Evolutionary conservation across 2,329 filamentous ascomycete genomes (phyloP), one percentile per base, ranked within the genome.

Genomic region (Hypoxylon sp.): DNA sequence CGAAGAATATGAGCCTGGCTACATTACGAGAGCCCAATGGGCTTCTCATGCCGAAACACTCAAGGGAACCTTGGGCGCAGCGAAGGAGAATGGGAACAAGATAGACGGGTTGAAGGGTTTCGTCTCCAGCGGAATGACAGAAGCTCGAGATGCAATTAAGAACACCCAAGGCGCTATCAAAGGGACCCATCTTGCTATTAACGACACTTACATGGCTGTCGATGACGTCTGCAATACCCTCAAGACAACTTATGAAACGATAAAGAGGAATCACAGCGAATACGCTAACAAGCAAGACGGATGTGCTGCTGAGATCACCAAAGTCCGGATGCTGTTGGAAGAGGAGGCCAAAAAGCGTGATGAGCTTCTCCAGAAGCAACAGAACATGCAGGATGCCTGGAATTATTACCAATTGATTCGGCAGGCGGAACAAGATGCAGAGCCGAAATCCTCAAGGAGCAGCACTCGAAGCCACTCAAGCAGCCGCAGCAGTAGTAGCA

Each of bases 301-400:
- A 44, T 74, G 70, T 40, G 71, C 63, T 6, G 74, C 70, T 17
- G 73, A 75, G 25, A 69, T 75, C 49, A 69, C 61, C 7, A 65
- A 64, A 20, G 68, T 75, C 14, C 69, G 71, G 13, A 60, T 69
- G 22, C 17, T 72, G 33, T 60, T 76, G 14, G 74, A 76, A 58
- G 73, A 74, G 11, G 74, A 76, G 4, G 72, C 72, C 6, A 70
- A 64, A 27, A 68, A 65, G 61, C 68, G 73, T 48, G 74, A 76
- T 48, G 71, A 76, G 27, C 50, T 67, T 31, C 67, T 59, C 1
- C 70, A 60, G 27, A 50, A 65, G 56, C 68, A 74, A 30, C 59
- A 73, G 51, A 68, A 66, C 54, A 68, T 72, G 51, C 68, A 69
- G 22, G 70, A 73, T 33, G 72, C 70, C 22, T 73, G 69, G 61